Evolutionary conservation across 495 filamentous ascomycete genomes (phyloP), one percentile per base, ranked within the genome.

Genomic region (Emericellopsis terricola): DNA sequence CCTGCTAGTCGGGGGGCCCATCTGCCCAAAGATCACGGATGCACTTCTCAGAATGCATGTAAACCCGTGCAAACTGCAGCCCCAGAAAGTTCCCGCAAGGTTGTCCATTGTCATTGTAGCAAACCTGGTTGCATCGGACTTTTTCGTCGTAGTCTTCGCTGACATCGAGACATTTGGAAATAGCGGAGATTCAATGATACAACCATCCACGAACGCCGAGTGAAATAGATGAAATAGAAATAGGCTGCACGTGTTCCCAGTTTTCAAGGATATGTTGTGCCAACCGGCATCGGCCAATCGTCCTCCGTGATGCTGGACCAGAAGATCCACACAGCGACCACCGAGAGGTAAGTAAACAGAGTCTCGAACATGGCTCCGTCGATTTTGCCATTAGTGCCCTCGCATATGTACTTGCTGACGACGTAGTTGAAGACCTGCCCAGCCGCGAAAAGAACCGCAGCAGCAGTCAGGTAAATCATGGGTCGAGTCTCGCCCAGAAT

Each of bases 291-390:
- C 1, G 89, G 84, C 89, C 89, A 99, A 59, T 94, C 87, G 48
- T 99, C 89, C 57, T 99, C 89, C 3, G 89, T 99, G 47, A 99
- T 99, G 60, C 83, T 92, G 27, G 82, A 87, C 89, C 91, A 96
- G 64, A 99, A 99, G 41, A 79, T 48, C 87, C 87, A 99, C 31
- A 94, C 47, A 54, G 68, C 69, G 10, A 78, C 66, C 6, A 96
- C 84, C 2, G 86, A 64, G 10, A 83, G 53, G 0, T 94, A 59
- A 0, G 83, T 94, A 59, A 96, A 94, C 13, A 94, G 61, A 0
- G 87, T 94, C 53, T 94, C 74, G 52, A 99, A 99, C 2, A 96
- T 50, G 9, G 85, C 73, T 29, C 89, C 89, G 47, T 99, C 83
- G 46, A 99, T 92, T 47, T 79, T 85, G 42, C 82, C 80, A 15